Conservation (phyloP, 1,139 yeast species). For the Yueomyces sp. region DNA sequence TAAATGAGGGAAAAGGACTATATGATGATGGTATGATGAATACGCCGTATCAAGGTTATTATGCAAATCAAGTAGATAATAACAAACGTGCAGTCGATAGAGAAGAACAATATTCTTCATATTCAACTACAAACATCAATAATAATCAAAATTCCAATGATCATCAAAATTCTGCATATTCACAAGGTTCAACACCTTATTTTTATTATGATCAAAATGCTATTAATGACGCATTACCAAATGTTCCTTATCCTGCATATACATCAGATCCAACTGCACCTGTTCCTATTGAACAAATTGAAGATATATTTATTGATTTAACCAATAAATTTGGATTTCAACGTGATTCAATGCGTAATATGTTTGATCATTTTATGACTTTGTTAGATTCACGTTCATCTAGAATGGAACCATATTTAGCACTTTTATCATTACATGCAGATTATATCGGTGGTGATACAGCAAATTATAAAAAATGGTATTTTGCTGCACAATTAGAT, state of each 20-base stretch:
- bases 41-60: neutral
- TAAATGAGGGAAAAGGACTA: neutral
- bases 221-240: slow-evolving; percentile 34
- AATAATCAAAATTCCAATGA: neutral
- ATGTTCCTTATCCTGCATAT: slow-evolving; percentile 91
- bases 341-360: slow-evolving; percentile 92
- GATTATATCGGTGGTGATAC: slow-evolving; percentile 94
- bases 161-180: neutral
- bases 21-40: neutral
- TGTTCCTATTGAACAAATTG: slow-evolving; percentile 74
- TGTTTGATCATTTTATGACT: slow-evolving; percentile 92
- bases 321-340: slow-evolving; percentile 93
- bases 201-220: slow-evolving; percentile 53
- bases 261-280: slow-evolving; percentile 85
- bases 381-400: slow-evolving; percentile 90
- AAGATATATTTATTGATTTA: slow-evolving; percentile 81
- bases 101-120: neutral
- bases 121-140: neutral
- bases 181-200: neutral
- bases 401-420: slow-evolving; percentile 94
- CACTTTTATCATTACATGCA: slow-evolving; percentile 82
- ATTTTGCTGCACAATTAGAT: slow-evolving; percentile 84
- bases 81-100: neutral
- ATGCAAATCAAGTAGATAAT: neutral
- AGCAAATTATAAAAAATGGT: slow-evolving; percentile 91